Base-by-base conservation (phyloP, 2,329 filamentous ascomycete genomes). In the Trichoderma atrobrunneum region DNA sequence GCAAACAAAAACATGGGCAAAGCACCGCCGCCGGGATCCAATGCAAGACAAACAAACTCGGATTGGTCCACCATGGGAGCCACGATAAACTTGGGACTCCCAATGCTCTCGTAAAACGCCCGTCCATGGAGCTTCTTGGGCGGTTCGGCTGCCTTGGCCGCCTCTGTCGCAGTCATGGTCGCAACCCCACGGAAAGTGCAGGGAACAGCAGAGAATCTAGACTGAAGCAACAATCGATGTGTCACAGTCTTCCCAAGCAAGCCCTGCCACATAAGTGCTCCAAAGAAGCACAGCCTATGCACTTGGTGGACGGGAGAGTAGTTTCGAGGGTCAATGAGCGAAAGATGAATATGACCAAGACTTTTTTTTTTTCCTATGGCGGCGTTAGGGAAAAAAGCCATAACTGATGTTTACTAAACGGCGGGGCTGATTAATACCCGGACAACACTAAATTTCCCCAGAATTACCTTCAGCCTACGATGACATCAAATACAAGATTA, bases 61-160 rank as follows among this genome's bases (percentile, higher is more conserved):
- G 94, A 98, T 81, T 98, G 93, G 79, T 99, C 95, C 26, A 99
- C 96, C 96, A 99, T 99, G 43, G 96, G 96, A 39, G 96, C 96
- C 70, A 99, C 88, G 34, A 99, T 89, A 75, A 92, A 91, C 82
- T 93, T 97, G 2, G 96, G 96, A 73, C 92, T 95, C 26, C 96
- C 96, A 74, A 99, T 92, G 79, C 93, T 97, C 84, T 98, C 91
- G 79, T 98, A 99, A 80, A 99, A 98, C 14, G 92, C 93, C 72
- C 96, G 87, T 1, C 96, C 96, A 77, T 92, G 89, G 26, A 97
- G 84, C 81, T 95, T 97, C 70, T 78, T 74, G 6, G 76, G 74
- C 32, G 75, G 73, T 21, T 77, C 75, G 36, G 74, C 72, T 11
- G 74, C 73, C 62, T 73, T 60, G 74, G 51, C 77, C 70, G 14